Evolutionary conservation across 495 filamentous ascomycete genomes (phyloP), one percentile per base, ranked within the genome.

Genomic region (Hypoxylon crocopeplum): DNA sequence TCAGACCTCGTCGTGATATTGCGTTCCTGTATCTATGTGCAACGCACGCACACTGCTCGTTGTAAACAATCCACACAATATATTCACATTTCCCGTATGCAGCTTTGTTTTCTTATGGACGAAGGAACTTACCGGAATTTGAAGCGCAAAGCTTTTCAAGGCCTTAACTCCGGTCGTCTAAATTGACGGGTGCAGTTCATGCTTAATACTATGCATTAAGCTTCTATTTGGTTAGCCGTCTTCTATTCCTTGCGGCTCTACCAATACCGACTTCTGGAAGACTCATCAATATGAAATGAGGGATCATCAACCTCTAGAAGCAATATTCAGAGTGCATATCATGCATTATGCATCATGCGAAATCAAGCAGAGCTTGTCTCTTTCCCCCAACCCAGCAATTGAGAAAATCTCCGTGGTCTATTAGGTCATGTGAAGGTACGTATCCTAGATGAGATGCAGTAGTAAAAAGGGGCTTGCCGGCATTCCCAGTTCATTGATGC

Each of bases 301-400:
- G 47, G 56, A 27, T 51, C 17, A 25, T 51, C 16, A 37, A 42
- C 36, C 17, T 24, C 11, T 13, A 16, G 36, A 21, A 56, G 39
- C 45, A 48, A 37, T 29, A 41, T 36, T 20, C 29, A n/a, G 25
- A 53, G 25, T 44, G 38, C 48, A 44, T 54, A 36, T 54, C 22
- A 49, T 53, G 53, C 48, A 49, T 58, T 19, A 59, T 59, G 60
- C 54, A 36, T 55, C 48, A 46, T 55, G 56, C 48, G 55, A 24
- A 24, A 10, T 19, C 38, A 5, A 30, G 38, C 13, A 40, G 11
- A 38, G 7, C 15, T 22, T 51, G 16, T 3, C 17, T 27, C 48
- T 38, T 19, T 54, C 13, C 13, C 44, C 53, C 53, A 32, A 64
- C 48, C 54, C 53, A 53, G 41, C 34, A 36, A 10, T 37, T 51